Conservation (phyloP, 2,329 filamentous ascomycete species). For the Colletotrichum salicis region DNA sequence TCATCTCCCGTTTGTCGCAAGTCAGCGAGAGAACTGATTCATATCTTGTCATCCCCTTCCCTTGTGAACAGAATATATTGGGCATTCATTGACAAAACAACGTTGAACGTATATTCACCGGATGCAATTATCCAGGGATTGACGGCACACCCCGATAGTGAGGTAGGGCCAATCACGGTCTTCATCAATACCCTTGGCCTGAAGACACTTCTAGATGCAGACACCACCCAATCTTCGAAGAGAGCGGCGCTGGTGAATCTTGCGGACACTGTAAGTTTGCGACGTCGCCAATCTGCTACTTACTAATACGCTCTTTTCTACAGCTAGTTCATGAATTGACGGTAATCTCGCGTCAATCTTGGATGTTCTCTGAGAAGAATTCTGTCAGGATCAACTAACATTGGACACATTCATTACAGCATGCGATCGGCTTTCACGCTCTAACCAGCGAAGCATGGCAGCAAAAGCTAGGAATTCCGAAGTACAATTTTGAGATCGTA, state of each 20-base stretch:
- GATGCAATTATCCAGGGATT: not conserved
- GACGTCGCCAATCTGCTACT: not conserved
- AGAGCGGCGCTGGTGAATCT: constrained; percentile 2
- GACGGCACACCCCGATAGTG: not conserved
- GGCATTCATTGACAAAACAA: constrained; percentile 12
- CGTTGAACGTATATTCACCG: not conserved
- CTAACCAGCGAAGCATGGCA: not conserved
- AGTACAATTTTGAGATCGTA: not conserved
- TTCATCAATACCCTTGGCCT: not conserved
- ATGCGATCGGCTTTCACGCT: not conserved
- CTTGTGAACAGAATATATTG: not conserved
- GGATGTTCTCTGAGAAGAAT: not conserved
- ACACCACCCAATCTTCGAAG: not conserved
- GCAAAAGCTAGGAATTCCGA: not conserved
- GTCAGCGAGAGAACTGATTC: not conserved
- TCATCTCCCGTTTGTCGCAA: not conserved
- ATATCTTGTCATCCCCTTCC: not conserved
- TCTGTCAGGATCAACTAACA: not conserved
- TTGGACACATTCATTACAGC: not conserved
- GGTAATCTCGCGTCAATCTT: not conserved
- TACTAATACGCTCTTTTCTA: not conserved
- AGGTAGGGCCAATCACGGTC: not conserved
- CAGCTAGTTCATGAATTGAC: not conserved
- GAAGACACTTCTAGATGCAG: not conserved
- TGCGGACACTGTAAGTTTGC: not conserved